These are phyloP conservation scores for Inonotus hispidus DNA, from an alignment of 1,284 basidiomycete species.

Conservation along the genomic window DNA sequence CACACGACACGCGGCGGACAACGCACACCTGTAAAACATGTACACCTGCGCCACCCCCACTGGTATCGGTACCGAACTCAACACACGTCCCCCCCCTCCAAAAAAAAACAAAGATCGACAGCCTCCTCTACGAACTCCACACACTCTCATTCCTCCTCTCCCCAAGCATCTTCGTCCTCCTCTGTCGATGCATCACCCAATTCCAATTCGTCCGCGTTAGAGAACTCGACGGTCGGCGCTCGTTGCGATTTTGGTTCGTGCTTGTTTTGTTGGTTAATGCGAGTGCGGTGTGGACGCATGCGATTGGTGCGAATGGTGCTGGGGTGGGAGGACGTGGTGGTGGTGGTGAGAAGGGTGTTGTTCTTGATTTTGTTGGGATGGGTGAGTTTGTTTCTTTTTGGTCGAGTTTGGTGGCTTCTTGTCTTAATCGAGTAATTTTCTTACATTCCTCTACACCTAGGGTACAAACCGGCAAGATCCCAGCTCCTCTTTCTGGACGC, in stretches of 20 bases:
- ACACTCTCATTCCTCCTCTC: slow-evolving; percentile 70
- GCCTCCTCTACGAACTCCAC: slow-evolving; percentile 65
- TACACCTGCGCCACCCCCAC: too few relatives aligned
- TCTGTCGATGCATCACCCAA: slow-evolving; percentile 54
- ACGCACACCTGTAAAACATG: too few relatives aligned
- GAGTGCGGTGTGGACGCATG: slow-evolving; percentile 56
- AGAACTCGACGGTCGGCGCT: slow-evolving; percentile 53
- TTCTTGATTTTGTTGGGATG: slow-evolving; percentile 74
- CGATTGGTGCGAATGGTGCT: slow-evolving; percentile 37
- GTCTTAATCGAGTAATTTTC: background rate
- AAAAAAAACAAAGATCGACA: slow-evolving; percentile 47
- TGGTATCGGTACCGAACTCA: too few relatives aligned
- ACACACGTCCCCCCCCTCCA: too few relatives aligned
- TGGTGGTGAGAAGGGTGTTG: slow-evolving; percentile 36
- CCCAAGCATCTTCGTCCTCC: slow-evolving; percentile 52
- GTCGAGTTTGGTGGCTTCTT: background rate
- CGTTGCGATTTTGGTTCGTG: slow-evolving; percentile 59
- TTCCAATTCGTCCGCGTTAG: slow-evolving; percentile 59
- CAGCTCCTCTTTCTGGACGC: slow-evolving; percentile 62
- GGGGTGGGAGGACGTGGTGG: slow-evolving; percentile 31
- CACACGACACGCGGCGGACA: too few relatives aligned
- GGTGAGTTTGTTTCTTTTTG: slow-evolving; percentile 38
- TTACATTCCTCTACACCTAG: slow-evolving; percentile 29
- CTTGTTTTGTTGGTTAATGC: slow-evolving; percentile 53
- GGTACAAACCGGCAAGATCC: slow-evolving; percentile 50